These are phyloP conservation scores for Tanacetum coccineum DNA, from an alignment of 129 eudicot species.

Conservation along the genomic window DNA sequence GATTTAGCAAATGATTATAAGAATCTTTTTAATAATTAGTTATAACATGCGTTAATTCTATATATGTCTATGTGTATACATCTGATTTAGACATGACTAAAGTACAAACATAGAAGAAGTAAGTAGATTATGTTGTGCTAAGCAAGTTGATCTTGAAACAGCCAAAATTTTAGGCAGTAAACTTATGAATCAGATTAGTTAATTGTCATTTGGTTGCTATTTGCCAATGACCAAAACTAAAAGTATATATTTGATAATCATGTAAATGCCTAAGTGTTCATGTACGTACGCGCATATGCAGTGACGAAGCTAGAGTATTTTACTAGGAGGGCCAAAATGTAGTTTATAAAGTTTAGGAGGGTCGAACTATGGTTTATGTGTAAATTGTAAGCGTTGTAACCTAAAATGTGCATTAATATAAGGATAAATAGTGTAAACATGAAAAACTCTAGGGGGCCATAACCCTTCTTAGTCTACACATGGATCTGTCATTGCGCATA, in stretches of 20 bases:
- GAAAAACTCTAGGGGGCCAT: too few species aligned
- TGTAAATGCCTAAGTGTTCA: not conserved
- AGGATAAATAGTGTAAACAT: too few species aligned
- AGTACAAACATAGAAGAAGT: not conserved
- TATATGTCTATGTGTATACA: not conserved
- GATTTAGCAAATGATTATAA: not conserved
- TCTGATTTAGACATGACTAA: slow-evolving; percentile 11
- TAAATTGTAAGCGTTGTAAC: too few species aligned
- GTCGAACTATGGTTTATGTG: too few species aligned
- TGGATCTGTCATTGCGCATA: too few species aligned
- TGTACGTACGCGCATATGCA: too few species aligned
- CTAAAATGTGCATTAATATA: too few species aligned
- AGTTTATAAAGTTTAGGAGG: too few species aligned
- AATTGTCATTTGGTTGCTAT: not conserved
- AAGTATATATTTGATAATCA: not conserved
- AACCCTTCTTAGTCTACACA: too few species aligned
- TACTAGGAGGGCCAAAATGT: too few species aligned
- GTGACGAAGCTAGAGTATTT: too few species aligned
- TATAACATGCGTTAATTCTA: not conserved
- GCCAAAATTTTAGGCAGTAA: not conserved
- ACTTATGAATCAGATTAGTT: not conserved
- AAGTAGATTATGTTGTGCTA: not conserved
- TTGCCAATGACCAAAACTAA: not conserved
- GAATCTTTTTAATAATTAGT: not conserved
- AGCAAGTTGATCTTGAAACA: not conserved